A percentile compares a stretch with the other conserved stretches of the same genome.
These are phyloP conservation scores for Acidiella bohemica DNA, from an alignment of 495 filamentous ascomycete genomes.

Conservation along the genomic window DNA sequence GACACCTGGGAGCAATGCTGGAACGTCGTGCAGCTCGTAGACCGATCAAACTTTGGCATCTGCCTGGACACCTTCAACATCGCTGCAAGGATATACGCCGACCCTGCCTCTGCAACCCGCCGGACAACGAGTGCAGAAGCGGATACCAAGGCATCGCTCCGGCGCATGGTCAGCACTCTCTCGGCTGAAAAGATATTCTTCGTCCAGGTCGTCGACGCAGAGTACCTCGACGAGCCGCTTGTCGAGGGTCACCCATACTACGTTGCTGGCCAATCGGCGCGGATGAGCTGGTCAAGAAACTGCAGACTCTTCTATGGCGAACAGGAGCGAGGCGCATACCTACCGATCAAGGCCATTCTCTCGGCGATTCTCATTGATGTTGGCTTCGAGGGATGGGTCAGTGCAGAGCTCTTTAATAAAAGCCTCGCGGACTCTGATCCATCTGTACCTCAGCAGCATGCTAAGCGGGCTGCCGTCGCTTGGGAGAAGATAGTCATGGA, in stretches of 20 bases:
- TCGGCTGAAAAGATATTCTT: slow-evolving; percentile 62
- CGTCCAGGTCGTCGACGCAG: slow-evolving; percentile 68
- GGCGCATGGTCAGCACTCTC: slow-evolving; percentile 41
- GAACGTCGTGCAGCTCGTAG: slow-evolving; percentile 50
- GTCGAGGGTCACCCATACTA: slow-evolving; percentile 50
- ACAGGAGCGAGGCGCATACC: slow-evolving; percentile 52
- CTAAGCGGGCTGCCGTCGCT: slow-evolving; percentile 45
- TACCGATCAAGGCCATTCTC: slow-evolving; percentile 53
- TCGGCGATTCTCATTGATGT: slow-evolving; percentile 47
- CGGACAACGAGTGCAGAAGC: slow-evolving; percentile 43
- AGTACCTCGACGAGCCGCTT: slow-evolving; percentile 46
- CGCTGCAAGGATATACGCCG: slow-evolving; percentile 58
- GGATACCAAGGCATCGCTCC: slow-evolving; percentile 44
- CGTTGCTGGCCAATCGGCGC: slow-evolving; percentile 44
- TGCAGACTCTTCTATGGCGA: slow-evolving; percentile 66
- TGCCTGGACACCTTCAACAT: slow-evolving; percentile 79
- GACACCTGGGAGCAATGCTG: slow-evolving; percentile 61
- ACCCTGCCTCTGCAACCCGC: slow-evolving; percentile 44
- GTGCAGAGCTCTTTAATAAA: slow-evolving; percentile 62
- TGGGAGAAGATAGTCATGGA: slow-evolving; percentile 48
- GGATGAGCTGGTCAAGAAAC: slow-evolving; percentile 76
- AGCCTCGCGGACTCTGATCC: slow-evolving; percentile 41
- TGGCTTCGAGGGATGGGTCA: slow-evolving; percentile 65
- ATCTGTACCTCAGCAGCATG: slow-evolving; percentile 48
- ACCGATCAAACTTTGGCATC: slow-evolving; percentile 61